Percentiles rank a stretch among this genome's conserved stretches.
Evolutionary conservation across 1,284 basidiomycete genomes (phyloP).

Genomic region (Trametes pubescens): DNA sequence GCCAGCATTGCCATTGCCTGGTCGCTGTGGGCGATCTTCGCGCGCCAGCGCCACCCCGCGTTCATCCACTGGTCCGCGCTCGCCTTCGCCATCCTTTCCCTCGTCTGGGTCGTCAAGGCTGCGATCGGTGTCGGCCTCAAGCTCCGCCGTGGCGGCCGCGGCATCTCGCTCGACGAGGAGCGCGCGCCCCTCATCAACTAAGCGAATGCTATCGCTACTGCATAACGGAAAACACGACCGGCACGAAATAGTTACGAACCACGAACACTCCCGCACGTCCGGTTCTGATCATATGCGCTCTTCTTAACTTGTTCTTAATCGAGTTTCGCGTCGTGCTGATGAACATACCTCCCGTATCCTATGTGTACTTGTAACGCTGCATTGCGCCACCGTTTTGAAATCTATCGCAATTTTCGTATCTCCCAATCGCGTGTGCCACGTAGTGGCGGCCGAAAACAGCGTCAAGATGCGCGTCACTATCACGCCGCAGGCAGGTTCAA

Average conservation of each 20-base stretch:
- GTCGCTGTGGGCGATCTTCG: conserved; percentile 87
- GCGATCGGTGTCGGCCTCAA: conserved; percentile 58
- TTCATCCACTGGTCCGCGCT: conserved; percentile 94
- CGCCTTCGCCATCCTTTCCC: conserved; percentile 85
- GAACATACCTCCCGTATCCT: conserved; percentile 5
- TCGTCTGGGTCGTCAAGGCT: conserved; percentile 86
- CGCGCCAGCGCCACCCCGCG: conserved; percentile 57
- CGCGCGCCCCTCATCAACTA: conserved; percentile 76
- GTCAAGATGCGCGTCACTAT: too few relatives aligned
- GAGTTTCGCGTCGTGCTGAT: neutral
- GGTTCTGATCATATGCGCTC: neutral
- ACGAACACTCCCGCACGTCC: neutral
- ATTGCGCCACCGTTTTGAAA: neutral
- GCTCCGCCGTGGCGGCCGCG: conserved; percentile 52
- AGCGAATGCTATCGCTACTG: neutral
- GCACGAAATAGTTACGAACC: neutral
- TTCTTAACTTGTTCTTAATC: neutral
- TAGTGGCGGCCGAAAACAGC: too few relatives aligned
- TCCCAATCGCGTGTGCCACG: too few relatives aligned
- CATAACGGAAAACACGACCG: conserved; percentile 2
- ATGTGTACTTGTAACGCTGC: conserved; percentile 6
- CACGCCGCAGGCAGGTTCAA: too few relatives aligned
- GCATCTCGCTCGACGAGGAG: conserved; percentile 85
- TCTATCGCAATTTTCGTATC: neutral
- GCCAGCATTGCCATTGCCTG: conserved; percentile 87